Conservation (phyloP, 177 flowering plant genomes). For the Telopea speciosissima region DNA sequence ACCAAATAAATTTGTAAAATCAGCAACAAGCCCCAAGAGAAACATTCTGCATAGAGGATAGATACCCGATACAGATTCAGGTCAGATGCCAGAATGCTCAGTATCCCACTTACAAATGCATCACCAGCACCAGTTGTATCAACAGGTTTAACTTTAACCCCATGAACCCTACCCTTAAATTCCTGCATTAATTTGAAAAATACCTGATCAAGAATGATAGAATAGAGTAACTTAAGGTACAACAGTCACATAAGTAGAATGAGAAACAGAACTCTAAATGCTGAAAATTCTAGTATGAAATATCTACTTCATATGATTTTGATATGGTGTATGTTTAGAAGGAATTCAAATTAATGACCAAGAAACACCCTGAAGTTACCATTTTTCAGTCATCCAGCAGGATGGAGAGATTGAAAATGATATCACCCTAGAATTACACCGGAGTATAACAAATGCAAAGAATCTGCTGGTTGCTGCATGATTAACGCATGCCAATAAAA, state of each 20-base stretch:
- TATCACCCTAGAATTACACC: too few relatives aligned
- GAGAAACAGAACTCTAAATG: background rate
- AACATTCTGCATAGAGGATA: background rate
- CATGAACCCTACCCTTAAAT: constrained; percentile 66
- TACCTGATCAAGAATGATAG: background rate
- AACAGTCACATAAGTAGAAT: background rate
- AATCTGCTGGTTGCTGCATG: too few relatives aligned
- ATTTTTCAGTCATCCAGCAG: too few relatives aligned
- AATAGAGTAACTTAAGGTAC: background rate
- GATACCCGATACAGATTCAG: constrained; percentile 40
- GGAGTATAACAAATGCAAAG: too few relatives aligned
- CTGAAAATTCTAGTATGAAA: background rate
- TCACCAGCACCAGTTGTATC: constrained; percentile 98
- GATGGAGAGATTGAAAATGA: too few relatives aligned
- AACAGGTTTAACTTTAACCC: constrained; percentile 58
- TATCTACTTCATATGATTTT: background rate
- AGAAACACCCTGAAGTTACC: too few relatives aligned
- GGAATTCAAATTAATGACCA: background rate
- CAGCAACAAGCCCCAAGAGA: background rate
- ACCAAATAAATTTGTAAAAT: background rate
- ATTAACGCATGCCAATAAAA: too few relatives aligned
- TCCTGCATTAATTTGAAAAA: constrained; percentile 31
- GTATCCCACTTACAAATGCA: constrained; percentile 80
- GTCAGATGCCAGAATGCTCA: constrained; percentile 43
- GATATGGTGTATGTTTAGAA: background rate